Percentiles rank a stretch among this genome's conserved stretches.
Evolutionary conservation across 352 stramenopile species (phyloP).

Genomic region (Globisporangium recalcitrans): DNA sequence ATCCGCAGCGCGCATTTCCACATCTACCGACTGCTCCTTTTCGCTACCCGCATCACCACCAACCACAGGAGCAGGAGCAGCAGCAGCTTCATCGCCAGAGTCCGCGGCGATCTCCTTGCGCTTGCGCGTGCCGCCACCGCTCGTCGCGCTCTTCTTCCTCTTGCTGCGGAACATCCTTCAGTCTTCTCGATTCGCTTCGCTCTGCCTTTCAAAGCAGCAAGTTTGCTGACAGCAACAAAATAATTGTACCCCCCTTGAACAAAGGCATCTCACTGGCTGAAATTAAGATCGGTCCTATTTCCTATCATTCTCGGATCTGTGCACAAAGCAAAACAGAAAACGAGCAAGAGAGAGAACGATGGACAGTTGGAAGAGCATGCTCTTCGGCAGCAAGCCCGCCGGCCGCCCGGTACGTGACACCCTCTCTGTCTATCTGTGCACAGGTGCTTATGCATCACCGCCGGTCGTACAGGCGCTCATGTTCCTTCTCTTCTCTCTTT

Average conservation of each 20-base stretch:
- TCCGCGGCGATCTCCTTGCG: conserved; percentile 25
- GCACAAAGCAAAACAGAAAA: not conserved
- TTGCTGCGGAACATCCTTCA: conserved; percentile 32
- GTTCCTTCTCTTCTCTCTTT: not conserved
- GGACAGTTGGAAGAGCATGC: conserved; percentile 34
- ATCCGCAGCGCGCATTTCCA: not conserved
- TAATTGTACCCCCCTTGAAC: not conserved
- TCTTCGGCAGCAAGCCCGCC: conserved; percentile 32
- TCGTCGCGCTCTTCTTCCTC: conserved; percentile 23
- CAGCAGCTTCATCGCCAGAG: conserved; percentile 13
- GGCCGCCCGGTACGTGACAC: conserved; percentile 12
- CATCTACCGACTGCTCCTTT: not conserved
- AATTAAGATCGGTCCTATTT: not conserved
- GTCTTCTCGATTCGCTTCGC: too few relatives aligned
- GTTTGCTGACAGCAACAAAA: too few relatives aligned
- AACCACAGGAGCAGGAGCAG: too few relatives aligned
- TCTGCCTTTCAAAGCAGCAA: too few relatives aligned
- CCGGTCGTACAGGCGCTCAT: not conserved
- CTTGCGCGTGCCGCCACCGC: conserved; percentile 15
- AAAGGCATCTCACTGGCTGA: not conserved
- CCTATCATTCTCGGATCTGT: not conserved
- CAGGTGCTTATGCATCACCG: not conserved
- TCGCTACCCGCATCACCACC: not conserved
- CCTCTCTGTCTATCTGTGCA: not conserved
- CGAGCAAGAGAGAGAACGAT: conserved; percentile 14